Base-by-base conservation (phyloP, 768 basidiomycete species). In the Boletus eberwhitei region DNA sequence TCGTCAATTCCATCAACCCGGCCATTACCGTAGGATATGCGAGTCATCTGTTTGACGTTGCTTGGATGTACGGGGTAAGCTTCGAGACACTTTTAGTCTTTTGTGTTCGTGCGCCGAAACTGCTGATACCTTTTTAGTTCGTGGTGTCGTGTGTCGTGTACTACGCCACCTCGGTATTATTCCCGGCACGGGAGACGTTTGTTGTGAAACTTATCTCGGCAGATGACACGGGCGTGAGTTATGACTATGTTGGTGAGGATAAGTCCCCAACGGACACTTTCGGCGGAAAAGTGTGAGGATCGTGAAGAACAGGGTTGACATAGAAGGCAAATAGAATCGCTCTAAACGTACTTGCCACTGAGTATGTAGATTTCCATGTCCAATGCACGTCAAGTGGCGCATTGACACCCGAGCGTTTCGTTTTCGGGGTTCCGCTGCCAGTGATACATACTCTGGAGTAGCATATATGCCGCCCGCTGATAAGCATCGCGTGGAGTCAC, bases 21-120 rank as follows among this genome's bases (percentile, higher is more conserved):
- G 73, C 69, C 13, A 81, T 94, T 64, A 51, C 75, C 0, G 83
- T 91, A 37, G 88, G 88, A n/a, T 74, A 80, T 35, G 78, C 76
- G 2, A 66, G 63, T 3, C 78, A 75, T 52, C 63, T 90, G 13
- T 92, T 86, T 64, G 82, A 88, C 63, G 77, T 93, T 54, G 81
- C 87, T 3, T 93, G 88, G 84, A 64, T 93, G 26, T 89, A 86
- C 59, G 88, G 88, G 51, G 88, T 90, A 67, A 50, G 84, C 73
- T 22, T n/a, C 32, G 9, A 36, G 21, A 35, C n/a, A 4, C 22
- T 40, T 29, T 41, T 13, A 26, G 39, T 54, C 6, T 22, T 34
- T 19, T 19, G 21, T 22, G 29, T 31, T 9, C 9, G 22, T 26
- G 34, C 16, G 48, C 41, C 24, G 26, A 17, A 8, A 32, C 9